Percentiles rank a stretch among this genome's conserved stretches.
These are phyloP conservation scores for Tremella fuciformis DNA, from an alignment of 768 basidiomycete species.

Conservation along the genomic window DNA sequence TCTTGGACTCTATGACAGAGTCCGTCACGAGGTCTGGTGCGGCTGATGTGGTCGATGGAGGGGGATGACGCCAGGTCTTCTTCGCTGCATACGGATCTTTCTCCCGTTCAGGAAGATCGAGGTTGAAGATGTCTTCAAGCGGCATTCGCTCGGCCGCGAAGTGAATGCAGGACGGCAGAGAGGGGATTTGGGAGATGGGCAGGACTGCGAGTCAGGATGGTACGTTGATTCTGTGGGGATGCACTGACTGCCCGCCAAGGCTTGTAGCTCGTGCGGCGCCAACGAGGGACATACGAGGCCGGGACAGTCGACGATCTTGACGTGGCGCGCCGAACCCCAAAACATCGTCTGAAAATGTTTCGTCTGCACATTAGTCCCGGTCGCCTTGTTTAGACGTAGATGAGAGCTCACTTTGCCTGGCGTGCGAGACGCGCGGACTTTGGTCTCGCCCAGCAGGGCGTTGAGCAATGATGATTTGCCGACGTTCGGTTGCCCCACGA, in stretches of 20 bases:
- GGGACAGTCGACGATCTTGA: constrained; percentile 93
- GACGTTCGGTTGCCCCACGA: constrained; percentile 95
- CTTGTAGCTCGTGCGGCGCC: constrained; percentile 40
- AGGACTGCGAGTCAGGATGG: constrained; percentile 59
- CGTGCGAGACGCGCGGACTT: constrained; percentile 59
- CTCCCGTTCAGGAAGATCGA: constrained; percentile 58
- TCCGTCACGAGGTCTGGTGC: constrained; percentile 11
- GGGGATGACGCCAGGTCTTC: constrained; percentile 65
- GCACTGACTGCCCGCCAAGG: constrained; percentile 46
- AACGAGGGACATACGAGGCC: constrained; percentile 83
- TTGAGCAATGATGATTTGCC: constrained; percentile 99
- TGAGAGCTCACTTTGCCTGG: constrained; percentile 47
- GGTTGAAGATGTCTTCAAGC: constrained; percentile 66
- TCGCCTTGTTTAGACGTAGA: neutral
- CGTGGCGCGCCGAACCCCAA: constrained; percentile 65
- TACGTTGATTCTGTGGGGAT: neutral
- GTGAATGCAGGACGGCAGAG: constrained; percentile 63
- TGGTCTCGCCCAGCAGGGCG: constrained; percentile 89
- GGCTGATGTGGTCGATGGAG: too few species aligned
- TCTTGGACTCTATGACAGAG: constrained; percentile 24
- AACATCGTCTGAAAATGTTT: constrained; percentile 99
- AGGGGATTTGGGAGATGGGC: constrained; percentile 74
- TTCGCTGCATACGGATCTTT: constrained; percentile 59
- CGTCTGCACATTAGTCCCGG: constrained; percentile 61
- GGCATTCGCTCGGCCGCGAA: constrained; percentile 68